phyloP scores from a whole-genome alignment of 305 asterid species.

The Solanum chacoense region DNA sequence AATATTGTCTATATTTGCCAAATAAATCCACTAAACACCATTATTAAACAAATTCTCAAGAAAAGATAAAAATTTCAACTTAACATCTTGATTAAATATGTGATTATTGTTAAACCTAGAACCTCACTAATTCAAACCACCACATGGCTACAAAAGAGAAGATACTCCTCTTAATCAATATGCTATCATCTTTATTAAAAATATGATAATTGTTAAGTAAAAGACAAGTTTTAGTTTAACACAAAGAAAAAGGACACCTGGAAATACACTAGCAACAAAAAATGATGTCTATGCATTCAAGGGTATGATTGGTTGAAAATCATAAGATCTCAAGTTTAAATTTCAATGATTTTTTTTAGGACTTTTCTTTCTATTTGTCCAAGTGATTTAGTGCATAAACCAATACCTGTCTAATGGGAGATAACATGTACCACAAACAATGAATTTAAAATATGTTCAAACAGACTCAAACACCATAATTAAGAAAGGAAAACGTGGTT shows the following conservation, averaged over 20 bases:
- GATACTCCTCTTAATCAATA: neutral
- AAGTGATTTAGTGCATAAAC: neutral
- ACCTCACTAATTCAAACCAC: neutral
- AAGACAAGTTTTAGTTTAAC: neutral
- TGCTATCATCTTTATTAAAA: neutral
- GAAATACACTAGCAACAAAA: neutral
- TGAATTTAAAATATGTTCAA: neutral
- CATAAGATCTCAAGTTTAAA: neutral
- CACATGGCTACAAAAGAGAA: neutral
- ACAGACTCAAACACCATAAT: neutral
- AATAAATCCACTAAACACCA: neutral
- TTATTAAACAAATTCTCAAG: neutral
- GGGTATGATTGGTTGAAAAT: neutral
- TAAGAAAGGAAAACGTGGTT: neutral
- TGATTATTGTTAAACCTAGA: neutral
- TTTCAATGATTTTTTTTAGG: too few relatives aligned
- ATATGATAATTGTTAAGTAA: neutral
- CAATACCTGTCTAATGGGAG: neutral
- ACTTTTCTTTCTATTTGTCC: neutral
- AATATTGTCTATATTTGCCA: neutral
- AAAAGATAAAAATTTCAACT: neutral
- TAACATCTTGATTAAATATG: neutral
- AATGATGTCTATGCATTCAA: neutral
- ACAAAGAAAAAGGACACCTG: neutral
- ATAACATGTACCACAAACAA: neutral